A percentile compares a stretch with the other conserved stretches of the same genome.
Evolutionary conservation across 140 eudicot species (phyloP).

Genomic region (Ambrosia hybrid): DNA sequence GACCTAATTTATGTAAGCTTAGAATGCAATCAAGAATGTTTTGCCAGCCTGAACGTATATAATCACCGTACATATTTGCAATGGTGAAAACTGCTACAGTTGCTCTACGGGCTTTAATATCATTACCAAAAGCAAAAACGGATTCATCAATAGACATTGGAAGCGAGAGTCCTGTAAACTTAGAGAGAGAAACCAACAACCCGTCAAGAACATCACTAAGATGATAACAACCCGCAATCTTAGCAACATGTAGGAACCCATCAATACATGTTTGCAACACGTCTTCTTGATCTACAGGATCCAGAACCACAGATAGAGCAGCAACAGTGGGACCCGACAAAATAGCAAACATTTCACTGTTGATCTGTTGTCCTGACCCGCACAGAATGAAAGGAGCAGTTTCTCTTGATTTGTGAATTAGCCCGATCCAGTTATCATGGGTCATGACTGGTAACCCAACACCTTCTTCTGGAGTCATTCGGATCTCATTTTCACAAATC

Average conservation of each 20-base stretch:
- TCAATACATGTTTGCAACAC: slow-evolving; percentile 58
- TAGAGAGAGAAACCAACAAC: slow-evolving; percentile 61
- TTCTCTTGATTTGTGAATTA: slow-evolving; percentile 53
- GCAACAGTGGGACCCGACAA: slow-evolving; percentile 71
- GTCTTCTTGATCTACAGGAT: slow-evolving; percentile 63
- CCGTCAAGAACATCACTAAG: slow-evolving; percentile 57
- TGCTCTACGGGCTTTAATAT: slow-evolving; percentile 52
- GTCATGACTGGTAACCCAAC: slow-evolving; percentile 36
- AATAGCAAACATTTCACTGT: slow-evolving; percentile 59
- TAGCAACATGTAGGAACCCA: slow-evolving; percentile 56
- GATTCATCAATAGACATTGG: slow-evolving; percentile 52
- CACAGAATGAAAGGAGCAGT: slow-evolving; percentile 46
- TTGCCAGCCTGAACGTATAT: slow-evolving; percentile 67
- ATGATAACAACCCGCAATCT: slow-evolving; percentile 53
- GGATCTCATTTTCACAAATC: slow-evolving; percentile 59
- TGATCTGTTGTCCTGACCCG: slow-evolving; percentile 42
- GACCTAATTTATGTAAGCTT: slow-evolving; percentile 60
- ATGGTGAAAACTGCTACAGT: slow-evolving; percentile 58
- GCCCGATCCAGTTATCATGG: slow-evolving; percentile 62
- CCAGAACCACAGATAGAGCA: slow-evolving; percentile 67
- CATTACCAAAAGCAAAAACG: slow-evolving; percentile 48
- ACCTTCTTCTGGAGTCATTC: slow-evolving; percentile 52
- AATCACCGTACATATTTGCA: slow-evolving; percentile 60
- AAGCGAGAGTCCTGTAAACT: slow-evolving; percentile 48
- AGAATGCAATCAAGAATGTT: slow-evolving; percentile 63